phyloP scores from a whole-genome alignment of 768 basidiomycete species.

The Mrakia gelida region DNA sequence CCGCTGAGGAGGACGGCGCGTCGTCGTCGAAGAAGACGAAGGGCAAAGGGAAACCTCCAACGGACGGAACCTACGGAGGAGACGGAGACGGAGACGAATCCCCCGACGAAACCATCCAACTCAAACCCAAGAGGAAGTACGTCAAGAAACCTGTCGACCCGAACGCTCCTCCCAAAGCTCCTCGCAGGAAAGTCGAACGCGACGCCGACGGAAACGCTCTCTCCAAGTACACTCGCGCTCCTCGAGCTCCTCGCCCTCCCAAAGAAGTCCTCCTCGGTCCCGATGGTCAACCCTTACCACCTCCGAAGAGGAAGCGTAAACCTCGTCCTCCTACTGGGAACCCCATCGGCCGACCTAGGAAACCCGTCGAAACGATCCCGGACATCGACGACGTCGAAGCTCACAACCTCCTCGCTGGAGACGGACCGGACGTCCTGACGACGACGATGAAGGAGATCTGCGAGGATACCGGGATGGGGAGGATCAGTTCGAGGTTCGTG shows the following conservation, averaged over 20 bases:
- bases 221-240: neutral
- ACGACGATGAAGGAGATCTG: slow-evolving; percentile 46
- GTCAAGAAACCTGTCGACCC: slow-evolving; percentile 10
- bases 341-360: neutral
- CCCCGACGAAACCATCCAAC: neutral
- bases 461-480: slow-evolving; percentile 69
- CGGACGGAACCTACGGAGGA: neutral
- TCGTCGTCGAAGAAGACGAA: neutral
- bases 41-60: neutral
- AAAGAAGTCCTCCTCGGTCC: neutral
- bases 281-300: neutral
- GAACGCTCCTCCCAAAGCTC: slow-evolving; percentile 17
- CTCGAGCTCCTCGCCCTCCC: neutral
- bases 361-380: neutral
- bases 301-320: neutral
- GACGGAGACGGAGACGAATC: neutral
- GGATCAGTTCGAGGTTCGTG: slow-evolving; percentile 69
- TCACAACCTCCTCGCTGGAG: slow-evolving; percentile 14
- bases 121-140: slow-evolving; percentile 18
- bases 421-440: slow-evolving; percentile 10
- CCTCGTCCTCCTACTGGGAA: neutral
- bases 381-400: slow-evolving; percentile 10
- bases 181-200: too few relatives aligned
- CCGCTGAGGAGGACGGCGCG: too few relatives aligned
- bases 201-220: neutral